These are phyloP conservation scores for Porphyra umbilicalis DNA, from an alignment of 31 red algal genomes.

Conservation along the genomic window DNA sequence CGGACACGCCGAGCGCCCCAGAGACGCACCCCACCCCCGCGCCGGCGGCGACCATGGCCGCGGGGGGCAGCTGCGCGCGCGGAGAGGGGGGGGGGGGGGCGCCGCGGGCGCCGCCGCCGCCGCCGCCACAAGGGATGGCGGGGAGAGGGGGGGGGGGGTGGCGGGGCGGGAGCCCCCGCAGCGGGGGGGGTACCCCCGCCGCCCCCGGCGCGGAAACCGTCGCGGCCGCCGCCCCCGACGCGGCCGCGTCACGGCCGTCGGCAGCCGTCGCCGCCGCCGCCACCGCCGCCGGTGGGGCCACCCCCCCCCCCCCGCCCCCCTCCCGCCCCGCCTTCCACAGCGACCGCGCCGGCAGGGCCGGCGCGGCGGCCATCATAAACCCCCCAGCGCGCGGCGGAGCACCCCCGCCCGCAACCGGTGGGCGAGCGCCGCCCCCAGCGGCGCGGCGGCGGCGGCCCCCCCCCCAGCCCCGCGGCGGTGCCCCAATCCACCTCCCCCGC, in stretches of 20 bases:
- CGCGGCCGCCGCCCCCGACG: not conserved
- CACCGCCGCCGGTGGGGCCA: not conserved
- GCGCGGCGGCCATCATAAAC: conserved; percentile 57
- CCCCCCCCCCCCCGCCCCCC: not conserved
- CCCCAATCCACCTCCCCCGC: conserved; percentile 16
- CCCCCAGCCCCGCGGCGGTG: not conserved
- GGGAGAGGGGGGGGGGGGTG: not conserved
- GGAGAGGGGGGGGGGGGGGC: not conserved
- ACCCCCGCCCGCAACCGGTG: conserved; percentile 17
- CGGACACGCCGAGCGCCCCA: conserved; percentile 67
- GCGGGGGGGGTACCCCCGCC: not conserved
- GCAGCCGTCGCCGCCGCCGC: not conserved
- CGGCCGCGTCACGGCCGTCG: not conserved
- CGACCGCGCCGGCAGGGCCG: conserved; percentile 38
- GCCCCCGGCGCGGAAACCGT: not conserved
- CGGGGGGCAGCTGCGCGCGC: not conserved
- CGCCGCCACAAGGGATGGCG: not conserved
- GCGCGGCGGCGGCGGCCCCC: not conserved
- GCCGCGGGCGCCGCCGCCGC: not conserved
- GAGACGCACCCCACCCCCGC: conserved; percentile 46
- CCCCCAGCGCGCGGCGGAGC: conserved; percentile 51
- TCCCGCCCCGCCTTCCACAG: conserved; percentile 3
- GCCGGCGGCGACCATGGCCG: conserved; percentile 22
- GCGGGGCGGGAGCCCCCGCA: not conserved
- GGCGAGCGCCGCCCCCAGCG: conserved; percentile 24